Base-by-base conservation (phyloP, 306 rosid genomes). In the Glycyrrhiza uralensis region DNA sequence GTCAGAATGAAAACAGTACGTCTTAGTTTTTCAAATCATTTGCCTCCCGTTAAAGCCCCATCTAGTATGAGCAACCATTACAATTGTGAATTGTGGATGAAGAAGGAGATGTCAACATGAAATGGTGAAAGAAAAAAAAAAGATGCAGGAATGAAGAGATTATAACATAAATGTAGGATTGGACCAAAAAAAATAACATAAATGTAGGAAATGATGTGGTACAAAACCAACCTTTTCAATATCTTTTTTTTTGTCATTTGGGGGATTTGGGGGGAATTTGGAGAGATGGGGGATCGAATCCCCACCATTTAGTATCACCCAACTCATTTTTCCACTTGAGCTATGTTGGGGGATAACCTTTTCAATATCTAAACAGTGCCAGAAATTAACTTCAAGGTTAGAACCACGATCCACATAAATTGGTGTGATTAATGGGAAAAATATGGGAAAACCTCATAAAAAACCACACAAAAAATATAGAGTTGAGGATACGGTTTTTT, bases 21-120 rank as follows among this genome's bases (percentile, higher is more conserved):
- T n/a, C 26, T 2, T 19, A 8, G 56, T 49, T 23, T 52, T 52
- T 8, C 1, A 52, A 23, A 52, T 52, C 18, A 24, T 54, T 24
- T 23, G 60, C 90, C 88, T 85, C 28, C 50, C 30, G 10, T 36
- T 86, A 90, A 6, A 90, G 93, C 36, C 86, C 88, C 20, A 87
- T 87, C 93, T 87, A 84, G 44, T 83, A 90, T 4, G 94, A 83
- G 36, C 94, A 87, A 28, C 96, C 94, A 13, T 79, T 88, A 42
- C 69, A 18, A 69, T 88, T 90, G 76, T 90, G 90, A 66, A 90
- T 66, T 5, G 94, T 80, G 6, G 87, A 72, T 28, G 19, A 23
- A 18, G 18, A 20, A n/a, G 96, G 96, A 6, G 87, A 86, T 30
- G 85, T 23, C 49, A 15, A 42, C 17, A 62, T 29, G 52, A 41